Percentiles rank a stretch among this genome's conserved stretches.
Evolutionary conservation across 495 filamentous ascomycete species (phyloP).

Genomic region (Talaromyces liani): DNA sequence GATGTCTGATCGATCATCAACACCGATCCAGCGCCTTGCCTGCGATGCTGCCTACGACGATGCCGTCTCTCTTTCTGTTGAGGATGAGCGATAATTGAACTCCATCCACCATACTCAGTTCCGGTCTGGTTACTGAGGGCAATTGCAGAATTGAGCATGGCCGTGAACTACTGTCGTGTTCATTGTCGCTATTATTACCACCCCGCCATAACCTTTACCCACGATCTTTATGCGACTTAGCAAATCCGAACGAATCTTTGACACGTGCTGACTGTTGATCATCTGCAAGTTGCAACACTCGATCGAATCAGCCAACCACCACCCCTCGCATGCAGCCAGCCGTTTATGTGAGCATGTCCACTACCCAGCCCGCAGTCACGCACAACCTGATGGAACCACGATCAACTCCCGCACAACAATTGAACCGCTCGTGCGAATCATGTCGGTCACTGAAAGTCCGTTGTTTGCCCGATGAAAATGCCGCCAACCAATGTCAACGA

Average conservation of each 20-base stretch:
- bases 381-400: conserved; percentile 7
- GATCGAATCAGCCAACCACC: neutral
- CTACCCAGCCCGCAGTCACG: neutral
- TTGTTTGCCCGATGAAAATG: conserved; percentile 63
- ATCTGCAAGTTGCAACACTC: neutral
- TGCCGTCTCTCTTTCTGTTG: neutral
- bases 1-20: neutral
- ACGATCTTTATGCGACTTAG: neutral
- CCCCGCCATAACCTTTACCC: neutral
- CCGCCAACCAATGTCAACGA: conserved; percentile 60
- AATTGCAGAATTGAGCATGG: neutral
- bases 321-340: neutral
- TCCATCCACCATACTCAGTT: neutral
- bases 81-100: neutral
- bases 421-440: conserved; percentile 73
- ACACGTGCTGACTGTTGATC: neutral
- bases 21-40: neutral
- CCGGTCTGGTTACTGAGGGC: neutral
- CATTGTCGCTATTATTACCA: neutral
- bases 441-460: conserved; percentile 80
- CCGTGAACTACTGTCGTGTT: neutral
- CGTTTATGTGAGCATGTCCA: conserved; percentile 1
- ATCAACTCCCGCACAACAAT: conserved; percentile 20
- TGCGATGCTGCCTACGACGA: neutral
- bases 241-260: neutral